Percentiles rank a stretch among this genome's conserved stretches.
phyloP scores from a whole-genome alignment of 2,329 filamentous ascomycete genomes.

The Ascosphaera aggregata region DNA sequence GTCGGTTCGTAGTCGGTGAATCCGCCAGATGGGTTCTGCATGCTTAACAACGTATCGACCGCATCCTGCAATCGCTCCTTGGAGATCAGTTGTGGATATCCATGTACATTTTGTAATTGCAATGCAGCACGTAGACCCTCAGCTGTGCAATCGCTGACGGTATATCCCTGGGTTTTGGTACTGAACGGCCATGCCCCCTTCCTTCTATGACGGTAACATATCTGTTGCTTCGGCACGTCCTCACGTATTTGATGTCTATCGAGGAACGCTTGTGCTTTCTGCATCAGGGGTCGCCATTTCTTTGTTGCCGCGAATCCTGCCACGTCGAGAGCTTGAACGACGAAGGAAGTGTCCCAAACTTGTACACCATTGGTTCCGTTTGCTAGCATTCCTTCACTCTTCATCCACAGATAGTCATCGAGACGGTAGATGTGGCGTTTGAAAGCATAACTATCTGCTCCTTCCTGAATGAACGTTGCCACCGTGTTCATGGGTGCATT shows the following conservation, averaged over 20 bases:
- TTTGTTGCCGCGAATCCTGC: conserved; percentile 55
- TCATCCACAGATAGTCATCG: conserved; percentile 78
- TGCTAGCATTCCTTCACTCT: conserved; percentile 73
- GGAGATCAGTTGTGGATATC: conserved; percentile 50
- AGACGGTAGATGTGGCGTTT: conserved; percentile 57
- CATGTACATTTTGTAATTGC: conserved; percentile 54
- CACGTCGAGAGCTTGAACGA: conserved; percentile 60
- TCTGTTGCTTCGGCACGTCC: conserved; percentile 50
- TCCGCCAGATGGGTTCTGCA: conserved; percentile 70
- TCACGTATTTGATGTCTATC: conserved; percentile 81
- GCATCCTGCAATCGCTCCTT: conserved; percentile 65
- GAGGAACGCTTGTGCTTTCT: conserved; percentile 60
- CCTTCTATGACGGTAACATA: conserved; percentile 70
- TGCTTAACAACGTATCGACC: conserved; percentile 71
- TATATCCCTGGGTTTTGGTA: conserved; percentile 78
- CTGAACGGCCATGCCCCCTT: conserved; percentile 96
- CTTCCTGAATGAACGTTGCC: conserved; percentile 63
- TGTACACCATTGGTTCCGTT: conserved; percentile 98
- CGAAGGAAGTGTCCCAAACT: conserved; percentile 85
- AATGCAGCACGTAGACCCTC: conserved; percentile 78
- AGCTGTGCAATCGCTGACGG: conserved; percentile 81
- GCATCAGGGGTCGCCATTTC: conserved; percentile 62
- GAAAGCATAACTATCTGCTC: conserved; percentile 47
- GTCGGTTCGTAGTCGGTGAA: conserved; percentile 78
- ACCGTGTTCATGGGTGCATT: conserved; percentile 82